phyloP scores from a whole-genome alignment of 2,329 filamentous ascomycete species.

The Neofusicoccum kwambonambiense region DNA sequence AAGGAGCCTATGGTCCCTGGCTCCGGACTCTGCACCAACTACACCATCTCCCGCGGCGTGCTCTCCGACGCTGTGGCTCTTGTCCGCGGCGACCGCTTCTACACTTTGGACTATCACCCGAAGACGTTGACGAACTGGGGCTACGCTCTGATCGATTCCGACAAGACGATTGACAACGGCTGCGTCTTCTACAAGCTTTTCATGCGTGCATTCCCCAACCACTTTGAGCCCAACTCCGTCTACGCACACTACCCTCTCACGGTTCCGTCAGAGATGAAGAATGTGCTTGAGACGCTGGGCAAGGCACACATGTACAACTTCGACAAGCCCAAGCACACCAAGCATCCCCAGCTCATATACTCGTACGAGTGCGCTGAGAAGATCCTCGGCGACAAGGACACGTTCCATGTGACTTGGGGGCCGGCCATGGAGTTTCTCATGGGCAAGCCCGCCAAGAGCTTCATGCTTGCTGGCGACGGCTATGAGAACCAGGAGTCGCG shows the following conservation, averaged over 20 bases:
- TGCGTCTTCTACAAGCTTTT: slow-evolving; percentile 85
- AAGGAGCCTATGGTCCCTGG: slow-evolving; percentile 68
- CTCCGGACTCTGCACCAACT: slow-evolving; percentile 72
- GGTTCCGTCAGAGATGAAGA: slow-evolving; percentile 69
- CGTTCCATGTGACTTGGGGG: slow-evolving; percentile 66
- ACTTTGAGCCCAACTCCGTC: slow-evolving; percentile 74
- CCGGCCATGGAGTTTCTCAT: slow-evolving; percentile 63
- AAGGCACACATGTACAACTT: slow-evolving; percentile 70
- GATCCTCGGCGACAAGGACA: slow-evolving; percentile 59
- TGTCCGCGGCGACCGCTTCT: slow-evolving; percentile 75
- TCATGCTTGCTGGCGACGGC: slow-evolving; percentile 51
- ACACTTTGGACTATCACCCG: slow-evolving; percentile 71
- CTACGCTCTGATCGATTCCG: slow-evolving; percentile 70
- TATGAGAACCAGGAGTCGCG: slow-evolving; percentile 32
- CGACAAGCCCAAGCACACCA: slow-evolving; percentile 55
- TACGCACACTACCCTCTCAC: slow-evolving; percentile 78
- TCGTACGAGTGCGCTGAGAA: slow-evolving; percentile 61
- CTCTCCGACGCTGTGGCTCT: slow-evolving; percentile 77
- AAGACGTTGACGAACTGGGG: slow-evolving; percentile 81
- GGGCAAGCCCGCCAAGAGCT: slow-evolving; percentile 55
- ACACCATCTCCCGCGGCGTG: slow-evolving; percentile 74
- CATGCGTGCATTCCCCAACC: slow-evolving; percentile 73
- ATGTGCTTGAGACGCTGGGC: slow-evolving; percentile 66
- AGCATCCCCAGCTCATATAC: slow-evolving; percentile 52
- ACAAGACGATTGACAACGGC: slow-evolving; percentile 73